Conservation (phyloP, 176 grass and related monocot species). For the Ensete ventricosum region DNA sequence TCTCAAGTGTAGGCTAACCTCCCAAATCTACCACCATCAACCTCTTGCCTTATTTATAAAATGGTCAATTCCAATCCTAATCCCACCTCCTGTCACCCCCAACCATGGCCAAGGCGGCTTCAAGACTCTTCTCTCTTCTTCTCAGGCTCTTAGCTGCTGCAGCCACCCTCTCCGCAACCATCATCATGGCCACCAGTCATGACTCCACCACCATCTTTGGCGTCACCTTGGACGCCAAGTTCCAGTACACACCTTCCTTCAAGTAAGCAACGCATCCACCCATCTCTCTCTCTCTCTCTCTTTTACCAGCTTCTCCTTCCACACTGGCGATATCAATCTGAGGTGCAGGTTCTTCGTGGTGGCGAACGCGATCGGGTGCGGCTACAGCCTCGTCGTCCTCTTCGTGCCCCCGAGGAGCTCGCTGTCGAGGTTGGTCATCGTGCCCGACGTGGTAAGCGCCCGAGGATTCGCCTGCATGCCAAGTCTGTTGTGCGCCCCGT, state of each 20-base stretch:
- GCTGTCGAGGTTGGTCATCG: slow-evolving; percentile 43
- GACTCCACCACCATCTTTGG: slow-evolving; percentile 59
- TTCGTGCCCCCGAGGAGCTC: slow-evolving; percentile 37
- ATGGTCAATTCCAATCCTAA: no score
- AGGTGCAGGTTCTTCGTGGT: slow-evolving; percentile 64
- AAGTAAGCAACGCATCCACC: slow-evolving; percentile 21
- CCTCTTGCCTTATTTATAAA: no score
- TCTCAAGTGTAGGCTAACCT: no score
- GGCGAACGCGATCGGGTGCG: slow-evolving; percentile 38
- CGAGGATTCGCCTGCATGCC: no score
- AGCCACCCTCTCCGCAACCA: slow-evolving; percentile 30
- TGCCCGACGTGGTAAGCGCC: slow-evolving; percentile 41
- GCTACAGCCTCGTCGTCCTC: slow-evolving; percentile 40
- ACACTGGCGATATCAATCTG: neutral
- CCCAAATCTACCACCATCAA: no score
- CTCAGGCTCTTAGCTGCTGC: slow-evolving; percentile 33
- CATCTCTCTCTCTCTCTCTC: neutral
- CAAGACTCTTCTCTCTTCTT: slow-evolving; percentile 23
- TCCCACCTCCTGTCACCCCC: no score
- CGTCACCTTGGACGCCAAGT: slow-evolving; percentile 72
- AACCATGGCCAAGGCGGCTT: slow-evolving; percentile 20
- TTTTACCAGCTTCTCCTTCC: neutral
- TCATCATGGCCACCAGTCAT: slow-evolving; percentile 85
- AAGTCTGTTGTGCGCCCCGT: no score
- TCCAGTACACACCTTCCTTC: slow-evolving; percentile 59